phyloP scores from a whole-genome alignment of 2,329 filamentous ascomycete genomes.

The Penicillium concentricum region DNA sequence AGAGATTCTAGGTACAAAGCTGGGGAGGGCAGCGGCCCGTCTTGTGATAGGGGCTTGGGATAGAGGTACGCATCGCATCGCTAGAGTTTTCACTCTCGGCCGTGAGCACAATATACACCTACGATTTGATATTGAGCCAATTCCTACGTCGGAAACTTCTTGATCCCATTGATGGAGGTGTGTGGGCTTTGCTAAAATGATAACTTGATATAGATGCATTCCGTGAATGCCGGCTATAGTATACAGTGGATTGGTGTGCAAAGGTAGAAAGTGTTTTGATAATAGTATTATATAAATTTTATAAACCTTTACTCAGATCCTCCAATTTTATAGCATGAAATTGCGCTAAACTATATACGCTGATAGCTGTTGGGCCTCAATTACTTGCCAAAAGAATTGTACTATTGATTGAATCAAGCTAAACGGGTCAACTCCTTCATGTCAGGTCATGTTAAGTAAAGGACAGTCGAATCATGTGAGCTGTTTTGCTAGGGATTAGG shows the following conservation, averaged over 20 bases:
- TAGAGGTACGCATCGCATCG: neutral
- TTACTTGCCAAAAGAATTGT: no score
- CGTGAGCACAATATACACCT: neutral
- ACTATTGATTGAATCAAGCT: neutral
- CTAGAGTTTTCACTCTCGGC: neutral
- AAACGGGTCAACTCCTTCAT: neutral
- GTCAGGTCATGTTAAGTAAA: neutral
- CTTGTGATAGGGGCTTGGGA: neutral
- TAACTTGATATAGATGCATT: neutral
- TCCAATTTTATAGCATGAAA: neutral
- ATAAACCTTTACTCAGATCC: neutral
- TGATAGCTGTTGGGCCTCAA: neutral
- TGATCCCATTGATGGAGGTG: neutral
- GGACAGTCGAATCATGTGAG: neutral
- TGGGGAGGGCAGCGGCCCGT: neutral
- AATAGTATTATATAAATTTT: neutral
- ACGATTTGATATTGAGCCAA: neutral
- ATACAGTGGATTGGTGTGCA: neutral
- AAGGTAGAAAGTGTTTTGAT: neutral
- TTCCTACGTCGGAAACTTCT: neutral
- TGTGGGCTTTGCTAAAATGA: no score
- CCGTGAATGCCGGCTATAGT: neutral
- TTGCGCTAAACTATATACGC: neutral
- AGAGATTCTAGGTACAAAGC: neutral
- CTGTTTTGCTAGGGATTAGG: neutral